phyloP scores from a whole-genome alignment of 177 flowering plant genomes.

The Telopea speciosissima region DNA sequence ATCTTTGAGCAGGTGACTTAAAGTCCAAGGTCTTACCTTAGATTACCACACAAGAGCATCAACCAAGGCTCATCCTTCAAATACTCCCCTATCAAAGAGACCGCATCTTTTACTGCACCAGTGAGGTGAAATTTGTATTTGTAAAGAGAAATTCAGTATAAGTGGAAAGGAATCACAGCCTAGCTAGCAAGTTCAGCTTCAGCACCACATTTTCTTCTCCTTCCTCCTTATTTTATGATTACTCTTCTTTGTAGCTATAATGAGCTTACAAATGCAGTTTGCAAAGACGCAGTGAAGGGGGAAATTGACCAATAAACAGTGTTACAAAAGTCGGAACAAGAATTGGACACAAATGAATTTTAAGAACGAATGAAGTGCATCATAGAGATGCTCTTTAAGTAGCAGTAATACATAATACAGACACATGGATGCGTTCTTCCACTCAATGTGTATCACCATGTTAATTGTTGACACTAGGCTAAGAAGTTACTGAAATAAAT shows the following conservation, averaged over 20 bases:
- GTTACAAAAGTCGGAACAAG: not conserved
- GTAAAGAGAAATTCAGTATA: not conserved
- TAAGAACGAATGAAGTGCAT: not conserved
- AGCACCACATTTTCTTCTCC: not conserved
- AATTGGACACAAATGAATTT: not conserved
- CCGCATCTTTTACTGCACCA: constrained; percentile 57
- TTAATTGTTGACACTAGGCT: too few species aligned
- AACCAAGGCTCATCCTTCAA: constrained; percentile 77
- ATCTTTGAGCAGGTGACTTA: not conserved
- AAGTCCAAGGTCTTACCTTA: constrained; percentile 35
- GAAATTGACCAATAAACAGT: not conserved
- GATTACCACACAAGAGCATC: constrained; percentile 51
- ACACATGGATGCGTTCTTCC: too few species aligned
- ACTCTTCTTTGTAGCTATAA: not conserved
- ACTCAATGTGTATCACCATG: too few species aligned
- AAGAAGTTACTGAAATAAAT: too few species aligned
- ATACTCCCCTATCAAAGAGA: constrained; percentile 73
- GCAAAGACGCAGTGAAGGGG: not conserved
- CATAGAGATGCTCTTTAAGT: too few species aligned
- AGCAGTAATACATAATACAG: too few species aligned
- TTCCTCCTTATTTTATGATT: not conserved
- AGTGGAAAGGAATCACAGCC: not conserved
- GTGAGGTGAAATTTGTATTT: constrained; percentile 6
- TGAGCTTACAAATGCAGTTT: not conserved
- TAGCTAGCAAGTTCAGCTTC: not conserved